Base-by-base conservation (phyloP, 2,329 filamentous ascomycete species). In the Ophiognomonia clavigignenti-juglandacearum region DNA sequence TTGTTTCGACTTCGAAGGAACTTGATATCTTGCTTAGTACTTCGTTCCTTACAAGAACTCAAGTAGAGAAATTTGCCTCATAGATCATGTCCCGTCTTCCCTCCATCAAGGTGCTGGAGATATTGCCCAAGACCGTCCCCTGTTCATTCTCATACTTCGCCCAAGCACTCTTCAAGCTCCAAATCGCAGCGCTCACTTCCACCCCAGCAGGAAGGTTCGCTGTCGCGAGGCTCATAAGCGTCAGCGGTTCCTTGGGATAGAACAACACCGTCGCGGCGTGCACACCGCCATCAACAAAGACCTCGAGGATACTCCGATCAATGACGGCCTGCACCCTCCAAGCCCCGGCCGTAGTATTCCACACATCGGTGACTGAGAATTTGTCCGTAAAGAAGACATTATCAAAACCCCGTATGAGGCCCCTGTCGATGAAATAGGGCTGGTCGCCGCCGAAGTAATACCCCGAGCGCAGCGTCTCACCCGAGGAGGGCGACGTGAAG, bases 311-410 rank as follows among this genome's bases (percentile, higher is more conserved):
- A 11, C 67, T 72, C 5, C 75, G 64, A 56, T 82, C 78, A 4
- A 80, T 64, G 3, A 81, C 65, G 1, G 71, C 72, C 41, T 71
- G 69, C 27, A 81, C 16, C 6, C 52, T 46, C 54, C 55, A 56
- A 1, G 44, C 47, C 3, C 50, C 54, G 1, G 52, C 38, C 7
- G 43, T 48, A 2, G 52, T 47, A 31, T 59, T 59, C 46, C 59
- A 61, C 3, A 62, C 48, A 38, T 62, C 57, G 11, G 59, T 50
- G 1, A 46, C 50, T 35, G 59, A 48, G 57, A 80, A 77, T 53
- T 75, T 74, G 51, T 80, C 72, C 0, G 73, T 78, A 58, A 79
- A 80, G 61, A 74, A 77, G 2, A 70, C 65, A 51, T 56, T 54
- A 20, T 53, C 54, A 13, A 53, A 52, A 2, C 73, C 75, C 16